A percentile compares a stretch with the other conserved stretches of the same genome.
Evolutionary conservation across 768 basidiomycete genomes (phyloP).

Genomic region (Mycena leptocephala): DNA sequence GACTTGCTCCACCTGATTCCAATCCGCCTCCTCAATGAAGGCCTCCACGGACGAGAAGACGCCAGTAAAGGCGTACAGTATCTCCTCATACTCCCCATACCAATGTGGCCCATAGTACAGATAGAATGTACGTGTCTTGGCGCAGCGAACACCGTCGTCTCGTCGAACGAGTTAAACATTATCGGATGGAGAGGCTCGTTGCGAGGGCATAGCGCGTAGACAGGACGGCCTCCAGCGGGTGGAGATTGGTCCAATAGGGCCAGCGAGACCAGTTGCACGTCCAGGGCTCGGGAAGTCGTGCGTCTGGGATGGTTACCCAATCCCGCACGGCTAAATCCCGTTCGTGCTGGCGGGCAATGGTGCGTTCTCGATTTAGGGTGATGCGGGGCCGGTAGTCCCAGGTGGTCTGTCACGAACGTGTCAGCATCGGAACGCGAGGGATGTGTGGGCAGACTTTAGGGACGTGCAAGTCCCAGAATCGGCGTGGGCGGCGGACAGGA

Average conservation of each 20-base stretch:
- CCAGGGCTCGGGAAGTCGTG: neutral
- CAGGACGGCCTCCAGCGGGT: neutral
- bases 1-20: neutral
- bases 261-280: slow-evolving; percentile 10
- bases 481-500: slow-evolving; percentile 6
- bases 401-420: neutral
- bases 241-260: neutral
- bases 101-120: neutral
- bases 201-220: neutral
- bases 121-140: neutral
- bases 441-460: neutral
- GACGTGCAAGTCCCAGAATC: slow-evolving; percentile 16
- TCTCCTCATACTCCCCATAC: neutral
- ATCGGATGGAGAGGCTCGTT: neutral
- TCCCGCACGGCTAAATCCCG: neutral
- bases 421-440: neutral
- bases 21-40: slow-evolving; percentile 20
- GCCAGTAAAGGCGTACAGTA: neutral
- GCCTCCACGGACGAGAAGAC: slow-evolving; percentile 9
- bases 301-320: slow-evolving; percentile 1
- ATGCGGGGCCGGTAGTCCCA: slow-evolving; percentile 2
- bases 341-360: neutral
- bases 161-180: neutral
- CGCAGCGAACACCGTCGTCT: slow-evolving; percentile 2
- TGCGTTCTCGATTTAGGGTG: neutral